phyloP scores from a whole-genome alignment of 257 asterid genomes.

The Galeopsis tetrahit region DNA sequence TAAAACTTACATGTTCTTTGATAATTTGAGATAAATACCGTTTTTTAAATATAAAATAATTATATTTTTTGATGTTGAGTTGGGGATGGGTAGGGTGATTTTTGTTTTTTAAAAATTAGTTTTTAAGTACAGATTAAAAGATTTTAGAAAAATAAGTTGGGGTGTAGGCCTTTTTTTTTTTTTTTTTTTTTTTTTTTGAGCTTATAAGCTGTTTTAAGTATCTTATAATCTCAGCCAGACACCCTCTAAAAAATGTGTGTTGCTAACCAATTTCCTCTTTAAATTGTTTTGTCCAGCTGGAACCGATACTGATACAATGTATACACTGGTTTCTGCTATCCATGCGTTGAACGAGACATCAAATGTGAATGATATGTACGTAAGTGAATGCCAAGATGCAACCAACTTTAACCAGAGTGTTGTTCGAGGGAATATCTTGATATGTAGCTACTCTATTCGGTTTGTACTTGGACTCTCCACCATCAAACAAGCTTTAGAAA shows the following conservation, averaged over 20 bases:
- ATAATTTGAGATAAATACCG: too few species aligned
- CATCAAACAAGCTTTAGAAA: conserved; percentile 81
- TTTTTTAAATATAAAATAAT: too few species aligned
- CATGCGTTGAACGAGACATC: conserved; percentile 70
- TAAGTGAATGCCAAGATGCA: conserved; percentile 92
- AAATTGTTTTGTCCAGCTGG: conserved; percentile 71
- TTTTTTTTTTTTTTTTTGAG: too few species aligned
- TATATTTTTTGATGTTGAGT: too few species aligned
- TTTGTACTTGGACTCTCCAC: conserved; percentile 97
- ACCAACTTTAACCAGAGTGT: conserved; percentile 59
- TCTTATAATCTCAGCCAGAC: too few species aligned
- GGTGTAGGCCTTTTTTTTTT: too few species aligned
- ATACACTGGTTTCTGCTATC: conserved; percentile 77
- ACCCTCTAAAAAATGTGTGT: background rate
- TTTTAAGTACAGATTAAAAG: too few species aligned
- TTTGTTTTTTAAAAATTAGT: too few species aligned
- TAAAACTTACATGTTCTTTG: too few species aligned
- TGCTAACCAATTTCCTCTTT: background rate
- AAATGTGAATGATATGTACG: conserved; percentile 66
- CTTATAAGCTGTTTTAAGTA: too few species aligned
- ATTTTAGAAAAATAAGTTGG: too few species aligned
- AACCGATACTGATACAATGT: conserved; percentile 60
- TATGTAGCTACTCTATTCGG: conserved; percentile 98
- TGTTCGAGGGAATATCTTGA: conserved; percentile 77
- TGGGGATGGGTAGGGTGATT: too few species aligned